These are phyloP conservation scores for Diatrype stigma DNA, from an alignment of 2,329 filamentous ascomycete genomes.

Conservation along the genomic window DNA sequence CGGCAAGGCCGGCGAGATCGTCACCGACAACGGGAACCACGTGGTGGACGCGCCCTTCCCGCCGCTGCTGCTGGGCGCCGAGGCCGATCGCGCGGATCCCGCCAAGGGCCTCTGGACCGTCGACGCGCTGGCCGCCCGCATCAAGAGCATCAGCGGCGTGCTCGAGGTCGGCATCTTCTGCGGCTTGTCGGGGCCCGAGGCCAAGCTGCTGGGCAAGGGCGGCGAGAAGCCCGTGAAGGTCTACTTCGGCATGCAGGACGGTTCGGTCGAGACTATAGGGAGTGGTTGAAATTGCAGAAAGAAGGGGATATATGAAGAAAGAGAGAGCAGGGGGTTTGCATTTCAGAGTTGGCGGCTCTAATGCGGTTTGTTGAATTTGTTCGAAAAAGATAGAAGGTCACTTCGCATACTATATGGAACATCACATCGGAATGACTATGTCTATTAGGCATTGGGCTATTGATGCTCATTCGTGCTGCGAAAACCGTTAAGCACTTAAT, in stretches of 20 bases:
- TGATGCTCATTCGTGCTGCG: too few relatives aligned
- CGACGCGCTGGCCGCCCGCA: constrained; percentile 63
- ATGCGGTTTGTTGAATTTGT: too few relatives aligned
- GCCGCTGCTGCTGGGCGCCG: constrained; percentile 55
- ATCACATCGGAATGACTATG: too few relatives aligned
- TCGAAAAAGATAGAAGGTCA: too few relatives aligned
- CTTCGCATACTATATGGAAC: too few relatives aligned
- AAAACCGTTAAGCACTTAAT: too few relatives aligned
- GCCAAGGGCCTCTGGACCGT: constrained; percentile 75
- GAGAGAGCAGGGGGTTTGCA: too few relatives aligned
- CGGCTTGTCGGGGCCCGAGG: constrained; percentile 72
- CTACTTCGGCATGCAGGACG: constrained; percentile 89
- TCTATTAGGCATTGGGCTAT: too few relatives aligned
- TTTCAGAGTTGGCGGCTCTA: too few relatives aligned
- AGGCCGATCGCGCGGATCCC: constrained; percentile 46
- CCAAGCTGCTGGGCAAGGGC: constrained; percentile 45
- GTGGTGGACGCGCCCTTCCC: constrained; percentile 91
- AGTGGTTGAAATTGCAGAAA: neutral
- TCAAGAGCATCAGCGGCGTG: constrained; percentile 81
- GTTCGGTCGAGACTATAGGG: constrained; percentile 49
- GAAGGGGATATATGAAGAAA: too few relatives aligned
- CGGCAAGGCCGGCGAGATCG: constrained; percentile 75
- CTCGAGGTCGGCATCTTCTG: constrained; percentile 90
- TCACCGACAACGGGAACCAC: constrained; percentile 80
- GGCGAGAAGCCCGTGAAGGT: constrained; percentile 90